These are phyloP conservation scores for Aureobasidium vineae DNA, from an alignment of 2,329 filamentous ascomycete species.

Conservation along the genomic window DNA sequence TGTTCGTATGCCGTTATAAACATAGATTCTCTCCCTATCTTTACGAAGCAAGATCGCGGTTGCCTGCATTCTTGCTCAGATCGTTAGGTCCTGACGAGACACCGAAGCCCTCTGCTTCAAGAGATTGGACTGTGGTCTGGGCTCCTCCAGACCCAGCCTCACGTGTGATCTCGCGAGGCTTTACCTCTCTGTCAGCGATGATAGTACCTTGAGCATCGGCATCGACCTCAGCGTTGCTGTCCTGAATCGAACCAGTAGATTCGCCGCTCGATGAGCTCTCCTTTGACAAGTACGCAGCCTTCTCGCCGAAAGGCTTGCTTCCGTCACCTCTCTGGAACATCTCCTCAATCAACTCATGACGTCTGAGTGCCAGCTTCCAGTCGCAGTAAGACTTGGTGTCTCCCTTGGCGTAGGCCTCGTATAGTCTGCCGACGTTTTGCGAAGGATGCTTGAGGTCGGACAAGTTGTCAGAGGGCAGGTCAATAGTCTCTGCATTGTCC, in stretches of 20 bases:
- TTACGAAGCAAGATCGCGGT: conserved; percentile 13
- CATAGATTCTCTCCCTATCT: too few relatives aligned
- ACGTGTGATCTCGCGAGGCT: conserved; percentile 55
- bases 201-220: conserved; percentile 49
- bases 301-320: conserved; percentile 21
- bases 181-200: conserved; percentile 54
- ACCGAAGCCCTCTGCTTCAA: conserved; percentile 18
- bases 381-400: conserved; percentile 12
- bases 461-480: conserved; percentile 3
- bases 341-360: conserved; percentile 25
- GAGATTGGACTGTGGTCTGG: background rate
- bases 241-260: conserved; percentile 26
- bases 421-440: conserved; percentile 24
- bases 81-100: conserved; percentile 2
- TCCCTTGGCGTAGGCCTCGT: conserved; percentile 25
- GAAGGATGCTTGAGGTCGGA: conserved; percentile 14
- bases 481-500: background rate
- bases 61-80: conserved; percentile 10
- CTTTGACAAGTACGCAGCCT: conserved; percentile 8
- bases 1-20: background rate
- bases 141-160: conserved; percentile 35
- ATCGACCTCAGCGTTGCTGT: conserved; percentile 37
- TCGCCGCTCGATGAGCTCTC: background rate
- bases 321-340: conserved; percentile 23
- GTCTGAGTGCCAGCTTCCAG: conserved; percentile 21